Evolutionary conservation across 768 basidiomycete species (phyloP).

Genomic region (Lentinus tigrinus): DNA sequence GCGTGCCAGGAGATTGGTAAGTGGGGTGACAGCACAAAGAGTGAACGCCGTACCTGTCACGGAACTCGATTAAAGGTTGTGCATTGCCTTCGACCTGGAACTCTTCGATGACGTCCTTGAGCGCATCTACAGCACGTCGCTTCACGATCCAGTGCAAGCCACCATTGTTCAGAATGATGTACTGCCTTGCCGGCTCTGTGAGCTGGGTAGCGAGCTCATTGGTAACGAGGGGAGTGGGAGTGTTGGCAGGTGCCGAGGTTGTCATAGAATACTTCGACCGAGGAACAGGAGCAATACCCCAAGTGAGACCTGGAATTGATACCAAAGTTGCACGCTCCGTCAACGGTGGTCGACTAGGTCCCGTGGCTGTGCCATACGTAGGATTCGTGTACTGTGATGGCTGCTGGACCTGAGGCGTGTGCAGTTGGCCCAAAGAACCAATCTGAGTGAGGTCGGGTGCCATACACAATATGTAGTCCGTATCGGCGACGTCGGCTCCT

Average conservation of each 20-base stretch:
- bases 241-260: slow-evolving; percentile 27
- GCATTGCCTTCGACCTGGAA: slow-evolving; percentile 73
- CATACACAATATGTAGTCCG: slow-evolving; percentile 72
- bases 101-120: slow-evolving; percentile 80
- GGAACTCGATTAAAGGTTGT: slow-evolving; percentile 80
- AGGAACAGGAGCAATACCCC: slow-evolving; percentile 71
- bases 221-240: slow-evolving; percentile 52
- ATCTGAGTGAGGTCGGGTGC: slow-evolving; percentile 76
- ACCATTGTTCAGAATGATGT: slow-evolving; percentile 85
- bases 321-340: slow-evolving; percentile 77
- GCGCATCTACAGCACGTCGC: slow-evolving; percentile 80
- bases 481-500: slow-evolving; percentile 69
- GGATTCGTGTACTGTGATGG: slow-evolving; percentile 39
- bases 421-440: slow-evolving; percentile 66
- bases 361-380: slow-evolving; percentile 34
- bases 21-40: background rate
- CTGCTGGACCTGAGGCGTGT: slow-evolving; percentile 40
- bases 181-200: slow-evolving; percentile 70
- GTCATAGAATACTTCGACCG: slow-evolving; percentile 29
- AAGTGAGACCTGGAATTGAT: slow-evolving; percentile 79
- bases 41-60: slow-evolving; percentile 63
- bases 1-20: background rate
- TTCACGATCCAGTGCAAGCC: slow-evolving; percentile 81
- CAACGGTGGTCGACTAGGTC: slow-evolving; percentile 56
- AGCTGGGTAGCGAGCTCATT: slow-evolving; percentile 86